Base-by-base conservation (phyloP, 768 basidiomycete genomes). In the Hebeloma cylindrosporum region DNA sequence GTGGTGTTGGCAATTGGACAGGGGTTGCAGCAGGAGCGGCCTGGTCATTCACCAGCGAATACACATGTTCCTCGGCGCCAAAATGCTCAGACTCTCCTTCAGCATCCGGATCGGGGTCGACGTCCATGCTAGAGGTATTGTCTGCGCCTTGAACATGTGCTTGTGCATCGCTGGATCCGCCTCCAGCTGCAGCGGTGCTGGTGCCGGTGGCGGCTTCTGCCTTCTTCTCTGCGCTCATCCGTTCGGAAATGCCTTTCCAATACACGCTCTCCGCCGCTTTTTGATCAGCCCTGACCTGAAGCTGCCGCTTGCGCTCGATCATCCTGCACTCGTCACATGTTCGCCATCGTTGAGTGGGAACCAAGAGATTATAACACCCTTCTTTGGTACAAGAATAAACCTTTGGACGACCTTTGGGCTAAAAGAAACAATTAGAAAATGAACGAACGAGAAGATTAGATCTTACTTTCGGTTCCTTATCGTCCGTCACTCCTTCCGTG, bases 321-420 rank as follows among this genome's bases (percentile, higher is more conserved):
- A 58, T 63, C n/a, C 73, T 63, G 52, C 77, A 78, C 20, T 57
- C 50, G 4, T 76, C 74, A 48, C 77, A 79, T 52, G 66, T 72
- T 48, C 73, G 70, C 76, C 75, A 79, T 0, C 75, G 70, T 9
- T 63, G 60, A 21, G 59, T 61, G 8, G 70, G 69, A 10, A 63
- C 50, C 10, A 79, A 61, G 13, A 77, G 60, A 43, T 78, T 79
- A 26, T 65, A 58, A 46, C 77, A 79, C 26, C 50, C 57, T 30
- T 65, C 65, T 38, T 68, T 64, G 16, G 61, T 60, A 48, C 75
- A 77, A 45, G 59, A 40, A 59, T 61, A 40, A n/a, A n/a, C n/a
- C n/a, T 56, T 30, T 51, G 2, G 50, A 10, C 33, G 52, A 50
- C 35, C 54, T 57, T 35, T 51, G 40, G 21, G 36, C n/a, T n/a